Evolutionary conservation across 1,284 basidiomycete species (phyloP), one percentile per base, ranked within the genome.

Genomic region (Rhizoctonia solani): DNA sequence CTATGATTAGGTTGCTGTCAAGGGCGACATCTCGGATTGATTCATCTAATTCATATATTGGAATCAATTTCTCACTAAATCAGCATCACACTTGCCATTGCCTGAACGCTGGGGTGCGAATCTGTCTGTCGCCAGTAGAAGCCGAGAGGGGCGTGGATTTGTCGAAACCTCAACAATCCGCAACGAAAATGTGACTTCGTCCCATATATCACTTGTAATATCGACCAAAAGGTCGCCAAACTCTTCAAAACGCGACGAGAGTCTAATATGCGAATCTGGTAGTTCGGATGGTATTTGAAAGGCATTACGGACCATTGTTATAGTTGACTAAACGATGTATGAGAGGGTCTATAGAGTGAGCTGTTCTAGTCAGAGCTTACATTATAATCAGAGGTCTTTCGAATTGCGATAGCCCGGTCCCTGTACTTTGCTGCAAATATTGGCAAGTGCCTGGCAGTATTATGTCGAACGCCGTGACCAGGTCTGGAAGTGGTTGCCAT

Each of bases 381-480:
- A 34, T 41, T 4, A 53, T 39, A 65, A 21, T 65, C 49, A 11
- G 49, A 5, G 30, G 39, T 44, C 21, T 49, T 23, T 8, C 32
- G 47, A 14, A 65, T 41, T 16, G 59, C 59, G 8, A 65, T 52
- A 19, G 59, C 37, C 1, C 49, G 49, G 9, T 42, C 49, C 3
- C 42, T 41, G 37, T 52, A 65, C 16, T 13, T 30, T 4, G 49
- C 47, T 14, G 32, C 59, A 42, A 65, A 53, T 25, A 65, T 52
- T 8, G 47, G 37, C 21, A 65, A 21, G 8, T n/a, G 14, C 23
- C 47, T 39, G 8, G 9, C 16, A n/a, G n/a, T n/a, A n/a, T n/a
- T n/a, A n/a, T n/a, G n/a, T n/a, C n/a, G n/a, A n/a, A n/a, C n/a
- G n/a, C n/a, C n/a, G n/a, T n/a, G n/a, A n/a, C n/a, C n/a, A n/a